Conservation (phyloP, 2,329 filamentous ascomycete genomes). For the Hawksworthiomyces lignivorus region DNA sequence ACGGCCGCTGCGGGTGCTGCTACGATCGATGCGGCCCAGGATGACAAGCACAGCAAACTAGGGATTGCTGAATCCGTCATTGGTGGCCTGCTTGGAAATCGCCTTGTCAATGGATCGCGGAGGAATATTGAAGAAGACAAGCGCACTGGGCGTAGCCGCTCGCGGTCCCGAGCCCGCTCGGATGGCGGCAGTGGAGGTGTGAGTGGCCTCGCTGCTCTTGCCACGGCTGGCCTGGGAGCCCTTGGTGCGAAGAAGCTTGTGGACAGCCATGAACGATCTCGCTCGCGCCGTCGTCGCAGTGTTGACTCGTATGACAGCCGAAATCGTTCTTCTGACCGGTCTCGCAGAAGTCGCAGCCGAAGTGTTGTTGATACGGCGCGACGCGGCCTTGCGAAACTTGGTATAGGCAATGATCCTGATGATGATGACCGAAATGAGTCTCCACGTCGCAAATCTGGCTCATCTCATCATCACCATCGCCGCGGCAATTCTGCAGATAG, state of each 20-base stretch:
- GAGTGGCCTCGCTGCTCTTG: slow-evolving; percentile 52
- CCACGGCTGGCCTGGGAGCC: slow-evolving; percentile 54
- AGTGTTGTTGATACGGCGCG: slow-evolving; percentile 58
- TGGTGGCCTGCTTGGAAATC: slow-evolving; percentile 79
- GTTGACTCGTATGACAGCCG: slow-evolving; percentile 39
- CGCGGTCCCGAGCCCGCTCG: slow-evolving; percentile 57
- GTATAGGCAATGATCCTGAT: slow-evolving; percentile 44
- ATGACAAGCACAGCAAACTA: slow-evolving; percentile 70
- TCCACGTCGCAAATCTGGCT: slow-evolving; percentile 21
- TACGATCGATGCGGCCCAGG: slow-evolving; percentile 71
- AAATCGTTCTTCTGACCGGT: slow-evolving; percentile 31
- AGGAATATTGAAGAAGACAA: slow-evolving; percentile 57
- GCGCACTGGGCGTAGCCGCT: slow-evolving; percentile 56
- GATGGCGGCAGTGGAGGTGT: slow-evolving; percentile 36
- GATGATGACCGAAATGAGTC: slow-evolving; percentile 26
- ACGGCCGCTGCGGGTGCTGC: slow-evolving; percentile 83
- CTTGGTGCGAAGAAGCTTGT: slow-evolving; percentile 54
- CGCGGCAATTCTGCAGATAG: slow-evolving; percentile 29
- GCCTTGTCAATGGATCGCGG: slow-evolving; percentile 72
- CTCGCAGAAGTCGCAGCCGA: slow-evolving; percentile 49
- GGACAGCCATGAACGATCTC: slow-evolving; percentile 36
- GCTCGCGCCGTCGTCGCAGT: slow-evolving; percentile 50
- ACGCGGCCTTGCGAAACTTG: slow-evolving; percentile 53
- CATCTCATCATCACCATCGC: slow-evolving; percentile 16
- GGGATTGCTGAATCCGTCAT: slow-evolving; percentile 81